Conservation (phyloP, 169 alveolate genomes). For the Cryptosporidium bovis region DNA sequence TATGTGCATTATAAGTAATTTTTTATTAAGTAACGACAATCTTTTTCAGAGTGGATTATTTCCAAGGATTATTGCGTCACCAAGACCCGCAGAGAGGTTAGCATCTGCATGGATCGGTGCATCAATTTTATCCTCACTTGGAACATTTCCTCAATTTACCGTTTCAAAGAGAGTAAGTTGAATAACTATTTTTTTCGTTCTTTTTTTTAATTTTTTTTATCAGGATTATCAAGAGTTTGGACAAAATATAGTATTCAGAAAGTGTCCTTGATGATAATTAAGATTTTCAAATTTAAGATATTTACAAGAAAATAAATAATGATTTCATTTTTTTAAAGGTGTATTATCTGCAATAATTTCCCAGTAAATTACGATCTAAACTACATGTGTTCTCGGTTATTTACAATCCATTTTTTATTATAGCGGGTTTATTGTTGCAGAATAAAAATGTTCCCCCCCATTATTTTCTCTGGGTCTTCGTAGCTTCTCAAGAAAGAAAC, state of each 20-base stretch:
- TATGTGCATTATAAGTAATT: background rate
- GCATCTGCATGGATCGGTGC: slow-evolving; percentile 76
- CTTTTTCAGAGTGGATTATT: slow-evolving; percentile 2
- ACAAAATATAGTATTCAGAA: slow-evolving; percentile 14
- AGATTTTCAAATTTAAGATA: too few relatives aligned
- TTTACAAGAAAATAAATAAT: too few relatives aligned
- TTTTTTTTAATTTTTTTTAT: background rate
- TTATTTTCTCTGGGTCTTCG: too few relatives aligned
- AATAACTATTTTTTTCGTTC: background rate
- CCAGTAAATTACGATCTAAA: background rate
- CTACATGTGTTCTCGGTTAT: background rate
- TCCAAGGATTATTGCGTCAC: slow-evolving; percentile 69
- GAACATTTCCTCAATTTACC: slow-evolving; percentile 67
- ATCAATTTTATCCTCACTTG: slow-evolving; percentile 63
- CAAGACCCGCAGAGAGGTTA: slow-evolving; percentile 50
- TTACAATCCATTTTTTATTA: too few relatives aligned
- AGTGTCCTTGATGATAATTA: slow-evolving; percentile 18
- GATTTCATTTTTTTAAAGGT: too few relatives aligned
- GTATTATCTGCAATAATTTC: background rate
- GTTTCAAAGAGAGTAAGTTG: slow-evolving; percentile 63
- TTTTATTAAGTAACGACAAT: background rate
- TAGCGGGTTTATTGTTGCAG: too few relatives aligned
- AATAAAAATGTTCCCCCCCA: too few relatives aligned
- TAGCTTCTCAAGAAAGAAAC: too few relatives aligned
- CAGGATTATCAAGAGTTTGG: slow-evolving; percentile 72